These are phyloP conservation scores for Globisporangium polare DNA, from an alignment of 352 stramenopile genomes.

Conservation along the genomic window DNA sequence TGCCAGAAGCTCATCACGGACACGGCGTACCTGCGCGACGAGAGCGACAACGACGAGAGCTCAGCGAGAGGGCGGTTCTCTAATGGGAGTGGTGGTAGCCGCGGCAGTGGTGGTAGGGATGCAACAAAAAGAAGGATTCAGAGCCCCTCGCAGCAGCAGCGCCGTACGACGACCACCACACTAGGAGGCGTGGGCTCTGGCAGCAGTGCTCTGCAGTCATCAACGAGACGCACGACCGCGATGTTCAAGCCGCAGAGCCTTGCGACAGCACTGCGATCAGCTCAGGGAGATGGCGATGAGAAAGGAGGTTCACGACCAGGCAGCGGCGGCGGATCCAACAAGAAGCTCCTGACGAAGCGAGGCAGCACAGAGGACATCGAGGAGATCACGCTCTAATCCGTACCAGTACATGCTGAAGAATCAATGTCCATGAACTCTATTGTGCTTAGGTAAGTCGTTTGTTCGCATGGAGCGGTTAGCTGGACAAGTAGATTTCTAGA, in stretches of 20 bases:
- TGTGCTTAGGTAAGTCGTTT: too few species aligned
- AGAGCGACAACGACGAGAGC: constrained; percentile 19
- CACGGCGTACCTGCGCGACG: constrained; percentile 35
- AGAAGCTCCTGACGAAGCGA: constrained; percentile 14
- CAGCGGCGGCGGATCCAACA: constrained; percentile 25
- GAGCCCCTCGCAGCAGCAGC: not conserved
- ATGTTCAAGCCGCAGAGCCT: constrained; percentile 19
- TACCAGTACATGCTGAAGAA: too few species aligned
- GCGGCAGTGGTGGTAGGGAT: constrained; percentile 3
- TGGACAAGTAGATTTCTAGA: constrained; percentile 5
- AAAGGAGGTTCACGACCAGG: not conserved
- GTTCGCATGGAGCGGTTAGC: too few species aligned
- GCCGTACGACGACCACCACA: not conserved
- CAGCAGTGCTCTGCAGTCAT: too few species aligned
- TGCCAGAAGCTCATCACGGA: constrained; percentile 60
- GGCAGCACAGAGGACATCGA: constrained; percentile 4
- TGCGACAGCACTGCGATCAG: constrained; percentile 31
- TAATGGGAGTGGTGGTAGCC: too few species aligned
- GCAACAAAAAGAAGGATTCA: not conserved
- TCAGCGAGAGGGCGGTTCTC: constrained; percentile 7
- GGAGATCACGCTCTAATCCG: constrained; percentile 38
- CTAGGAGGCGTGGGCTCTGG: not conserved
- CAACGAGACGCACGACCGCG: not conserved
- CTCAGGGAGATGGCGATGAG: not conserved
- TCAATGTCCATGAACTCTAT: too few species aligned